Conservation (phyloP, 2,329 filamentous ascomycete genomes). For the Gyromitra esculenta region DNA sequence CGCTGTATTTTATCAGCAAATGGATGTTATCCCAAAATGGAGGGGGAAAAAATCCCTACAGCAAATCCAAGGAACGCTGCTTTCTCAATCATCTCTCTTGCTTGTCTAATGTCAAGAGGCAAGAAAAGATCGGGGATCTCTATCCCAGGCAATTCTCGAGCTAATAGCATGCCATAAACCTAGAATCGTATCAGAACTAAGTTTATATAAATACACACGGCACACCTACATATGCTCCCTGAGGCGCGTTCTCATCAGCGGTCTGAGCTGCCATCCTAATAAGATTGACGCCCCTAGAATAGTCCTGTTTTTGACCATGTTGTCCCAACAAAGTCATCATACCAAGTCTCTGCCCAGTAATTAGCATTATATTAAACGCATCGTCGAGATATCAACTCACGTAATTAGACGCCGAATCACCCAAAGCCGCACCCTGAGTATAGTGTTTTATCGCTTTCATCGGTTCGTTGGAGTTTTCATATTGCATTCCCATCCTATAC, state of each 20-base stretch:
- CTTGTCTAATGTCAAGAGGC: conserved; percentile 74
- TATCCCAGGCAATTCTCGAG: conserved; percentile 90
- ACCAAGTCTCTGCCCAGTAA: conserved; percentile 74
- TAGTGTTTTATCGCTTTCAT: conserved; percentile 92
- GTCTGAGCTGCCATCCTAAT: conserved; percentile 84
- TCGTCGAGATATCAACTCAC: conserved; percentile 58
- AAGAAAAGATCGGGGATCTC: conserved; percentile 77
- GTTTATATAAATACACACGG: not conserved
- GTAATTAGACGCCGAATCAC: conserved; percentile 87
- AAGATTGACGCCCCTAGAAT: conserved; percentile 77
- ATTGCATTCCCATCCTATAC: conserved; percentile 98
- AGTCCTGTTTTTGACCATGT: conserved; percentile 88
- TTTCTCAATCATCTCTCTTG: conserved; percentile 92
- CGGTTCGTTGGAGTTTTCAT: conserved; percentile 92
- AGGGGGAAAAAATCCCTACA: conserved; percentile 41
- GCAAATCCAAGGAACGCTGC: conserved; percentile 94
- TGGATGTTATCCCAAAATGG: not conserved
- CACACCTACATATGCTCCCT: conserved; percentile 79
- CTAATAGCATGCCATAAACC: conserved; percentile 92
- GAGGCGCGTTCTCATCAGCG: conserved; percentile 94
- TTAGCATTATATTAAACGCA: conserved; percentile 33
- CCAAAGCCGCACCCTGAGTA: conserved; percentile 77
- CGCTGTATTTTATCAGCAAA: conserved; percentile 63
- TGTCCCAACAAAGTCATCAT: conserved; percentile 98
- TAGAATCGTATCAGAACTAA: conserved; percentile 54